Conservation (phyloP, 2,329 filamentous ascomycete genomes). For the Pyrenophora teres region DNA sequence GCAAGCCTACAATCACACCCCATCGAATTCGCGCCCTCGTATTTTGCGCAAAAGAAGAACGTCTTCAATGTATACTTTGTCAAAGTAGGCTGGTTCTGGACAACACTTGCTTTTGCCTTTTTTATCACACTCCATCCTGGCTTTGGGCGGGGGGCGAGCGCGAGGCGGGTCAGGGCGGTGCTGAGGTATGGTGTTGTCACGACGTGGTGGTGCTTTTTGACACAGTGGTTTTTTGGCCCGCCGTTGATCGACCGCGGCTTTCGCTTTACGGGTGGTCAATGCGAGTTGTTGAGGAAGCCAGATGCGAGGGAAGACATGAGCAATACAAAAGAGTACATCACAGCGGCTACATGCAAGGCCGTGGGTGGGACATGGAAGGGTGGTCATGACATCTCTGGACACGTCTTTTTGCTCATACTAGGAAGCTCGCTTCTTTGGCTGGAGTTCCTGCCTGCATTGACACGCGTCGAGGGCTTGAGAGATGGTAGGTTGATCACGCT, state of each 20-base stretch:
- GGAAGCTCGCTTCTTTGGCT: slow-evolving; percentile 81
- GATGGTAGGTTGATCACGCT: slow-evolving; percentile 72
- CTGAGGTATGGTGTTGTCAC: slow-evolving; percentile 76
- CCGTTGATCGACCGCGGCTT: slow-evolving; percentile 89
- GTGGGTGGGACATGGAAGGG: slow-evolving; percentile 84
- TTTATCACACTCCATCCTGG: slow-evolving; percentile 73
- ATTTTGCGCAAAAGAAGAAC: slow-evolving; percentile 94
- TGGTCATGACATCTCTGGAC: slow-evolving; percentile 95
- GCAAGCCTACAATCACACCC: slow-evolving; percentile 66
- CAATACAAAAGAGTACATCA: slow-evolving; percentile 61
- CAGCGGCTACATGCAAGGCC: slow-evolving; percentile 78
- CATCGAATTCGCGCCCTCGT: slow-evolving; percentile 67
- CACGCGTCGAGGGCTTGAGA: slow-evolving; percentile 52
- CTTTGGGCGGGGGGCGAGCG: slow-evolving; percentile 51
- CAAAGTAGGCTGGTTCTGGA: slow-evolving; percentile 94
- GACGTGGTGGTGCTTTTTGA: slow-evolving; percentile 79
- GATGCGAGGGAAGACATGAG: slow-evolving; percentile 54
- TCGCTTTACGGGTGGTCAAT: slow-evolving; percentile 83
- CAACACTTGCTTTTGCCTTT: slow-evolving; percentile 71
- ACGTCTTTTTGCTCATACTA: slow-evolving; percentile 89
- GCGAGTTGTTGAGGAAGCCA: slow-evolving; percentile 63
- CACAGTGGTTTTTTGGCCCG: slow-evolving; percentile 96
- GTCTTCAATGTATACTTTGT: slow-evolving; percentile 92
- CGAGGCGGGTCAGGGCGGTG: slow-evolving; percentile 61
- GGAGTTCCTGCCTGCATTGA: slow-evolving; percentile 71